phyloP scores from a whole-genome alignment of 495 filamentous ascomycete species.

The Hypoxylon lienhwacheense region DNA sequence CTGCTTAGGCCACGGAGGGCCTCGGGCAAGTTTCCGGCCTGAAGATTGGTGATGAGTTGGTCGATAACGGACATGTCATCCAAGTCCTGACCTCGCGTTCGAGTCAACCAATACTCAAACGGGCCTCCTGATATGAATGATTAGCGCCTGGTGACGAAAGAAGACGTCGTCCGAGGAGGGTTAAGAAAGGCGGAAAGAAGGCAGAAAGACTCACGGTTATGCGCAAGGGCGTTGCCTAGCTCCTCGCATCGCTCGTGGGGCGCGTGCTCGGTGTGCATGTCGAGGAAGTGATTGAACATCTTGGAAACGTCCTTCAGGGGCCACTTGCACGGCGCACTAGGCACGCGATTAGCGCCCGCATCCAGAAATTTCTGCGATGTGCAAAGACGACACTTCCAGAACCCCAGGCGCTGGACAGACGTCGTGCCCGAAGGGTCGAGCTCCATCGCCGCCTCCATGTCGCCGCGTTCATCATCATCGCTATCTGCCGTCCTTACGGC shows the following conservation, averaged over 20 bases:
- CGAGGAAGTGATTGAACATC: conserved; percentile 50
- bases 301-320: conserved; percentile 51
- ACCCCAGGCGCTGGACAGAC: conserved; percentile 45
- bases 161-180: too few species aligned
- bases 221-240: conserved; percentile 43
- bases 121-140: conserved; percentile 41
- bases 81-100: conserved; percentile 42
- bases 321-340: conserved; percentile 52
- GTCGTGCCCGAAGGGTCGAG: conserved; percentile 3
- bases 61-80: conserved; percentile 38
- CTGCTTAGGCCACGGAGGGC: conserved; percentile 41
- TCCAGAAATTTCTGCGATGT: conserved; percentile 44
- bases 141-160: conserved; percentile 13
- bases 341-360: conserved; percentile 42
- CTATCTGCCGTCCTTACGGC: conserved; percentile 5
- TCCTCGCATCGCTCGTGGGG: conserved; percentile 43
- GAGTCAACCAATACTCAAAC: conserved; percentile 51
- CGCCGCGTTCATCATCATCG: conserved; percentile 17
- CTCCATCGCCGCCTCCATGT: not conserved
- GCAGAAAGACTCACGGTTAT: conserved; percentile 40
- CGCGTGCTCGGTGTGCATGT: conserved; percentile 48
- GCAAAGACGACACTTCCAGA: conserved; percentile 52
- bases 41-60: conserved; percentile 38
- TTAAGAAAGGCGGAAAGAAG: not conserved
- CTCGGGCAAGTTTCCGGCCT: conserved; percentile 40